phyloP scores from a whole-genome alignment of 495 filamentous ascomycete genomes.

The Aspergillus bridgeri region DNA sequence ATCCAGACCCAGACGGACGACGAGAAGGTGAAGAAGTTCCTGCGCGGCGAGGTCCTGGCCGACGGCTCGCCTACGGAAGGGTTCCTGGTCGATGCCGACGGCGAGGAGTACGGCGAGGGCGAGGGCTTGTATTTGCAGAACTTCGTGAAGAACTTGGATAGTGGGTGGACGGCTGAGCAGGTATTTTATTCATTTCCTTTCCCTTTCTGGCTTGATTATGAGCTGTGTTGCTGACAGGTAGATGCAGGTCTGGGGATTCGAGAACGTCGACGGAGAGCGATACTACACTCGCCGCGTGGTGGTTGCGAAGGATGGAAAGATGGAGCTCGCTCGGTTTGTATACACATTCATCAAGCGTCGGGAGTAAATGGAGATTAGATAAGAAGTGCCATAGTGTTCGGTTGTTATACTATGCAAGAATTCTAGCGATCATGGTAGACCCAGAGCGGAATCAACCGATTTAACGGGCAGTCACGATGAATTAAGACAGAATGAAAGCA shows the following conservation, averaged over 20 bases:
- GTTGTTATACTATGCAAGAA: neutral
- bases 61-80: slow-evolving; percentile 38
- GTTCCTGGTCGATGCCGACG: slow-evolving; percentile 38
- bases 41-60: slow-evolving; percentile 36
- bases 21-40: slow-evolving; percentile 44
- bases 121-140: slow-evolving; percentile 44
- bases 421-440: no score
- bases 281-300: slow-evolving; percentile 65
- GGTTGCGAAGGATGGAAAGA: slow-evolving; percentile 58
- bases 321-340: slow-evolving; percentile 63
- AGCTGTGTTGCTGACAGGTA: slow-evolving; percentile 1
- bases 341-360: slow-evolving; percentile 55
- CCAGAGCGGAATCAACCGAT: no score
- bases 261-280: slow-evolving; percentile 55
- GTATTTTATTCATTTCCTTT: slow-evolving; percentile 20
- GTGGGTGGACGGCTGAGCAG: slow-evolving; percentile 51
- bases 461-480: no score
- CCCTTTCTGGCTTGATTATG: neutral
- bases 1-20: slow-evolving; percentile 33
- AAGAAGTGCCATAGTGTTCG: neutral
- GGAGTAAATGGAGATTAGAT: neutral
- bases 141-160: slow-evolving; percentile 40
- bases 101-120: slow-evolving; percentile 34
- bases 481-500: no score
- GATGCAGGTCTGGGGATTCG: slow-evolving; percentile 61